Evolutionary conservation across 345 rosid species (phyloP).

Genomic region (Cardamine chenopodiifolia): DNA sequence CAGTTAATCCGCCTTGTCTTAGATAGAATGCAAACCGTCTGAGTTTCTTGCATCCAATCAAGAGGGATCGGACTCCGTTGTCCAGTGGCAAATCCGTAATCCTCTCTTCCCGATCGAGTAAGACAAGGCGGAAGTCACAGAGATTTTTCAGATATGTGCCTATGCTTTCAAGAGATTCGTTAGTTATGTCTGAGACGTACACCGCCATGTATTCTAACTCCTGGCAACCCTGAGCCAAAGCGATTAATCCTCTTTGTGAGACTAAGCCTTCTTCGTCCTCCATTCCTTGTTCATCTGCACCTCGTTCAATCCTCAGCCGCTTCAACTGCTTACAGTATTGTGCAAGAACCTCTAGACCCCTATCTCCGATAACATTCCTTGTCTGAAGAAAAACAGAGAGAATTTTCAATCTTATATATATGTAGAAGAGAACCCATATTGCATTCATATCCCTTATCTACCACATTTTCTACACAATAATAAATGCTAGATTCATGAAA

Average conservation of each 20-base stretch:
- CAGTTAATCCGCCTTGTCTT: slow-evolving; percentile 79
- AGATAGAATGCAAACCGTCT: slow-evolving; percentile 82
- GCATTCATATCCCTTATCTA: slow-evolving; percentile 14
- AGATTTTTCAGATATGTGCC: slow-evolving; percentile 74
- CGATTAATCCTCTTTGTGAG: slow-evolving; percentile 83
- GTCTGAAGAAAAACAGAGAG: slow-evolving; percentile 57
- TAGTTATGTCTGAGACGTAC: slow-evolving; percentile 85
- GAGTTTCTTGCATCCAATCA: slow-evolving; percentile 80
- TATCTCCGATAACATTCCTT: slow-evolving; percentile 93
- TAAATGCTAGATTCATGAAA: background rate
- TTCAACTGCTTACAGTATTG: slow-evolving; percentile 66
- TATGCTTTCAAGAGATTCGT: slow-evolving; percentile 64
- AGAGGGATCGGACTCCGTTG: slow-evolving; percentile 77
- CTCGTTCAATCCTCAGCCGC: slow-evolving; percentile 92
- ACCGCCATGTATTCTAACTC: slow-evolving; percentile 80
- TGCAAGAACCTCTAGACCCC: slow-evolving; percentile 86
- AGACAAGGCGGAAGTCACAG: slow-evolving; percentile 81
- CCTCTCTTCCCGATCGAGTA: slow-evolving; percentile 71
- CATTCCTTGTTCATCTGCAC: slow-evolving; percentile 86
- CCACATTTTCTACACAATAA: background rate
- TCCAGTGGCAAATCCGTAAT: slow-evolving; percentile 91
- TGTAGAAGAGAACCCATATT: background rate
- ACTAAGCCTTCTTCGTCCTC: slow-evolving; percentile 89
- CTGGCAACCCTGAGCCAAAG: slow-evolving; percentile 83
- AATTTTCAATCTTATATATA: background rate